These are phyloP conservation scores for Vanrija sp. DNA, from an alignment of 1,284 basidiomycete species.

Conservation along the genomic window DNA sequence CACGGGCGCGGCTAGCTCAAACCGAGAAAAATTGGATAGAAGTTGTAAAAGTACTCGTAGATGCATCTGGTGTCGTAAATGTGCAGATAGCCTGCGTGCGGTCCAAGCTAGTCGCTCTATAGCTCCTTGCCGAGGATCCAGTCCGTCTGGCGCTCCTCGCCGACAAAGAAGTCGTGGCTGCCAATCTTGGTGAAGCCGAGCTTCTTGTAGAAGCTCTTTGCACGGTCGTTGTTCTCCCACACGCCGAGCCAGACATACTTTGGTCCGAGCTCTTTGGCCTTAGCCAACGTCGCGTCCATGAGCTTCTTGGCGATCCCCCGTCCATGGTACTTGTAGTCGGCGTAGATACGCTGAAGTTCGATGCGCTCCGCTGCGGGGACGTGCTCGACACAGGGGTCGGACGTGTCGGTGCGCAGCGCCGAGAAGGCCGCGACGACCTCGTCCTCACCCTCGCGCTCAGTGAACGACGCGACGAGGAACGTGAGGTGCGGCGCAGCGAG, in stretches of 20 bases:
- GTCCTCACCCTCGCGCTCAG: not conserved
- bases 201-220: slow-evolving; percentile 27
- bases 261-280: slow-evolving; percentile 18
- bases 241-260: slow-evolving; percentile 34
- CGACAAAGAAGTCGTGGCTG: slow-evolving; percentile 13
- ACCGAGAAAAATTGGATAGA: too few species aligned
- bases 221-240: slow-evolving; percentile 31
- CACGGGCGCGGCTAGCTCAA: not conserved
- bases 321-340: slow-evolving; percentile 25
- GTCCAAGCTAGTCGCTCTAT: not conserved
- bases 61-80: too few species aligned
- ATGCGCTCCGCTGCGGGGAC: slow-evolving; percentile 3
- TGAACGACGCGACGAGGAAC: slow-evolving; percentile 3
- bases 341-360: slow-evolving; percentile 15
- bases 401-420: slow-evolving; percentile 1
- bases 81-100: too few species aligned
- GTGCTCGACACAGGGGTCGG: slow-evolving; percentile 10
- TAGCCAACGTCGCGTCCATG: slow-evolving; percentile 15
- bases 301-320: slow-evolving; percentile 21
- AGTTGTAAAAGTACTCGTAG: too few species aligned
- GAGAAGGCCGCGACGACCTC: slow-evolving; percentile 9
- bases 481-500: not conserved
- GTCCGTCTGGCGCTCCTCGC: slow-evolving; percentile 13
- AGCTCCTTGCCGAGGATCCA: slow-evolving; percentile 6
- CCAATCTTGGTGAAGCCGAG: slow-evolving; percentile 25